These are phyloP conservation scores for Talaromyces sp. DNA, from an alignment of 2,329 filamentous ascomycete genomes.

Conservation along the genomic window DNA sequence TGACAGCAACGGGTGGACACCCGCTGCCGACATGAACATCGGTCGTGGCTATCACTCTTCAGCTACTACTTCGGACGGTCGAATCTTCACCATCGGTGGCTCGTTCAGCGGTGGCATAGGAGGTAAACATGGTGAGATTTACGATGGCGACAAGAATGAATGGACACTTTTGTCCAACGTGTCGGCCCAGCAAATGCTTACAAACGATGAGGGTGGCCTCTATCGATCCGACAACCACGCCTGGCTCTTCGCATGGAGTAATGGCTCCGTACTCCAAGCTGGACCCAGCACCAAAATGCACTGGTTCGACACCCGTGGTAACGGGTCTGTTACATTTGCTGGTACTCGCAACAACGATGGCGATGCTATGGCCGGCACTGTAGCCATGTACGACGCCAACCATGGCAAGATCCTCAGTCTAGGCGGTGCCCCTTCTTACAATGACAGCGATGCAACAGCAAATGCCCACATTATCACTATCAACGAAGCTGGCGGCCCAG, in stretches of 20 bases:
- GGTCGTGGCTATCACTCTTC: slow-evolving; percentile 52
- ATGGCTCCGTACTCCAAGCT: slow-evolving; percentile 50
- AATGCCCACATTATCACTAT: slow-evolving; percentile 51
- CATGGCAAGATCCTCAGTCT: slow-evolving; percentile 52
- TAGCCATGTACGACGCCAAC: slow-evolving; percentile 55
- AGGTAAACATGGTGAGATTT: slow-evolving; percentile 56
- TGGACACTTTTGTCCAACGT: slow-evolving; percentile 47
- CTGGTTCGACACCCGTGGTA: slow-evolving; percentile 50
- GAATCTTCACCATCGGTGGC: slow-evolving; percentile 57
- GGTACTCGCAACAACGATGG: slow-evolving; percentile 42
- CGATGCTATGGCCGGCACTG: slow-evolving; percentile 54
- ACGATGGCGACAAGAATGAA: slow-evolving; percentile 39
- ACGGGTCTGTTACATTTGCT: slow-evolving; percentile 39
- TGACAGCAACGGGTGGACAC: slow-evolving; percentile 37
- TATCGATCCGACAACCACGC: slow-evolving; percentile 52
- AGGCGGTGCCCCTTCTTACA: slow-evolving; percentile 48
- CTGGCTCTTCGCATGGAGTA: slow-evolving; percentile 51
- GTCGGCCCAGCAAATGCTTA: slow-evolving; percentile 48
- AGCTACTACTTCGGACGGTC: slow-evolving; percentile 48
- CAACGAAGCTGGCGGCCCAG: slow-evolving; percentile 17
- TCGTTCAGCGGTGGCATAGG: slow-evolving; percentile 49
- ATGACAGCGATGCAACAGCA: slow-evolving; percentile 37
- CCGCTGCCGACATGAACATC: slow-evolving; percentile 42
- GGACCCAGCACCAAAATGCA: slow-evolving; percentile 53
- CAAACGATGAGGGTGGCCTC: slow-evolving; percentile 33